phyloP scores from a whole-genome alignment of 495 filamentous ascomycete genomes.

The Filosporella fistucella region DNA sequence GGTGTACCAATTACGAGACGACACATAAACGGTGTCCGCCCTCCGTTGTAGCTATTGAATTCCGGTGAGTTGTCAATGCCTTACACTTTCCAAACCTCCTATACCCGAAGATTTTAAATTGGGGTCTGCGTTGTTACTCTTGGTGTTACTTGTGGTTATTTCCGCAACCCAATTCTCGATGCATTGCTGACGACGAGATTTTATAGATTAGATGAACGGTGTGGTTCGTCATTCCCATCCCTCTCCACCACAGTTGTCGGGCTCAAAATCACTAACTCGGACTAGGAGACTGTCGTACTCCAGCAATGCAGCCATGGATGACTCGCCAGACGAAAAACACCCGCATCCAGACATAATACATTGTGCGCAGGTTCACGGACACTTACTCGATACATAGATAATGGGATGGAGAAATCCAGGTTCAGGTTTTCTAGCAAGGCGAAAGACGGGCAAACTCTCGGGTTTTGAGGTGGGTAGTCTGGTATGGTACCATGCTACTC shows the following conservation, averaged over 20 bases:
- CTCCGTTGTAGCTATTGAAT: conserved; percentile 23
- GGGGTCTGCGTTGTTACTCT: no score
- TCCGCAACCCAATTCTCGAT: neutral
- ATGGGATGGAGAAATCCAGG: neutral
- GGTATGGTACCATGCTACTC: no score
- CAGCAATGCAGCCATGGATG: conserved; percentile 16
- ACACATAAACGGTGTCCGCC: conserved; percentile 23
- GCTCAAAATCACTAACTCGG: neutral
- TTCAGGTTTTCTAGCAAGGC: no score
- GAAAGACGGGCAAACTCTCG: no score
- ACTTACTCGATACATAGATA: no score
- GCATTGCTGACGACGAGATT: conserved; percentile 5
- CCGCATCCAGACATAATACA: conserved; percentile 13
- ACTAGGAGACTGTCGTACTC: conserved; percentile 23
- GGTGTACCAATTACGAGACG: conserved; percentile 24
- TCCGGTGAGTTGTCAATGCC: conserved; percentile 17
- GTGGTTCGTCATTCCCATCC: conserved; percentile 14
- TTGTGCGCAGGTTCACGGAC: no score
- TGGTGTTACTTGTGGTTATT: no score
- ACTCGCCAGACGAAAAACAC: conserved; percentile 10
- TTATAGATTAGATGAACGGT: conserved; percentile 23
- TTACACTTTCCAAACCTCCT: neutral
- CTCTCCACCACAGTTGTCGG: neutral
- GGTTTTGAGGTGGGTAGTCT: no score
- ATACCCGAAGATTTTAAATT: neutral